Base-by-base conservation (phyloP, 2,329 filamentous ascomycete genomes). In the Aspergillus niger region DNA sequence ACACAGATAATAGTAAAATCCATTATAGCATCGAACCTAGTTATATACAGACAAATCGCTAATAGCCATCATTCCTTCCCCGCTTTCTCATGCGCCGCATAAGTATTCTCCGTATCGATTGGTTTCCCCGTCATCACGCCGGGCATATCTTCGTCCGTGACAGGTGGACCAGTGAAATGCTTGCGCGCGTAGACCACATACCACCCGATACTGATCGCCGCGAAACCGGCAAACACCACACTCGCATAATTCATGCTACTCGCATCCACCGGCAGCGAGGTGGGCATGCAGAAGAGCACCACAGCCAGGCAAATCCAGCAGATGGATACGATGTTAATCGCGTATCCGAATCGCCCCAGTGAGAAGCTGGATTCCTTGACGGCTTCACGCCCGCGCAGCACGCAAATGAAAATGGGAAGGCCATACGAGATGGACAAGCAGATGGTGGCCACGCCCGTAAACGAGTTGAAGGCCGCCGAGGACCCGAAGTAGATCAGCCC, bases 401-500 rank as follows among this genome's bases (percentile, higher is more conserved):
- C 77, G 10, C 83, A 89, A 60, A 93, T 87, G 10, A 92, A 76
- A 57, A 93, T 91, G 0, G 91, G 91, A 15, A 92, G 82, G 13
- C 88, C 89, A 73, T 93, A 93, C 0, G 89, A 91, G 3, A 87
- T 86, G 0, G 86, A 89, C 0, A 93, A 83, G 65, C 89, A 92
- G 71, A 93, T 92, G 4, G 90, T 92, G 1, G 90, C 90, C 1
- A 92, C 89, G 28, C 90, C 89, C 0, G 90, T 92, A 75, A 93
- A 92, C 8, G 86, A 88, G 79, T 89, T 90, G 79, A 93, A 93
- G 0, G 91, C 91, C 0, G 89, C 89, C 0, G 85, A 84, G 1
- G 87, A 90, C 8, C 91, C 91, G 65, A 93, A 91, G 78, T 91
- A 93, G 74, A 93, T 92, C 65, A 91, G 82, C 0, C 90, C 90